Evolutionary conservation across 139 green algal genomes (phyloP).

Genomic region (Eudorina sp.): DNA sequence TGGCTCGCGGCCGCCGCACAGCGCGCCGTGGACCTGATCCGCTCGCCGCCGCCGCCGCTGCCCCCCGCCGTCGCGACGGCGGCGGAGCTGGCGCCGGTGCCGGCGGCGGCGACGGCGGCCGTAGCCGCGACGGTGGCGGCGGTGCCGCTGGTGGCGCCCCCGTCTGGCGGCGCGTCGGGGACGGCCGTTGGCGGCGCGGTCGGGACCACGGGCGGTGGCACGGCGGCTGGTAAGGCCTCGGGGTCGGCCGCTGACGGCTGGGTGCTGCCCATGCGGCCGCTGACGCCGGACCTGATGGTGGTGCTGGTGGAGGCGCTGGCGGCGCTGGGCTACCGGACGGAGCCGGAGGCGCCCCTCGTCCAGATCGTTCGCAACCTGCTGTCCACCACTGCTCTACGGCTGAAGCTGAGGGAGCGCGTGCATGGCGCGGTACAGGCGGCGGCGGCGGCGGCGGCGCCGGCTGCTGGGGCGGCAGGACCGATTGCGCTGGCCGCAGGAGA

Average conservation of each 20-base stretch:
- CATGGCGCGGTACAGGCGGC: neutral
- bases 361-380: neutral
- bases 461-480: neutral
- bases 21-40: conserved; percentile 17
- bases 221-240: neutral
- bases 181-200: neutral
- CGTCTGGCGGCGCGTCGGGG: neutral
- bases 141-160: neutral
- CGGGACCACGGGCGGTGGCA: neutral
- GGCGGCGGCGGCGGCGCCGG: neutral
- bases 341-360: neutral
- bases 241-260: neutral
- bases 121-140: neutral
- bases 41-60: neutral
- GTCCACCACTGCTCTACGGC: neutral
- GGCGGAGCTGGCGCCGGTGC: neutral
- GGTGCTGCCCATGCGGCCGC: conserved; percentile 1
- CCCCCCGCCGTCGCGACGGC: neutral
- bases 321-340: conserved; percentile 9
- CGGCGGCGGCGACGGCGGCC: neutral
- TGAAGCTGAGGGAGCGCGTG: neutral
- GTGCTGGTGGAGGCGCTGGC: conserved; percentile 12
- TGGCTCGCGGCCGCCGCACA: conserved; percentile 17
- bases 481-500: neutral
- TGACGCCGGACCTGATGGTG: neutral